phyloP scores from a whole-genome alignment of 306 rosid species.

The Lotus japonicus region DNA sequence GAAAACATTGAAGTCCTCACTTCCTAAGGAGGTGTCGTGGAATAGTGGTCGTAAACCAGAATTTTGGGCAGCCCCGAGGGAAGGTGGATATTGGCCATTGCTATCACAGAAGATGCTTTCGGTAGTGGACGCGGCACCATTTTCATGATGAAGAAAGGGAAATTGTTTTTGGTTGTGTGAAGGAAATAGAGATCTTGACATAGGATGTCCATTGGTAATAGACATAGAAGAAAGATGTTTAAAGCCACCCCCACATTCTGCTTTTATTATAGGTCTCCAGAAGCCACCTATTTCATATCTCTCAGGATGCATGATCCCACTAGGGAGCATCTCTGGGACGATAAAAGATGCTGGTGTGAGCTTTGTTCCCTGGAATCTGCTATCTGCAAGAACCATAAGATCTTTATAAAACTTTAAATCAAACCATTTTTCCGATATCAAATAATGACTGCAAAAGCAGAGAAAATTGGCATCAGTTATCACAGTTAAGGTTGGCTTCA shows the following conservation, averaged over 20 bases:
- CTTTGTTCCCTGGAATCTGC: conserved; percentile 44
- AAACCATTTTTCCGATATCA: conserved; percentile 1
- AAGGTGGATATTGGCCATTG: conserved; percentile 32
- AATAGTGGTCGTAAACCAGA: conserved; percentile 35
- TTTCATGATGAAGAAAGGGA: conserved; percentile 51
- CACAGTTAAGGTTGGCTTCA: background rate
- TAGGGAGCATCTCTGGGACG: conserved; percentile 59
- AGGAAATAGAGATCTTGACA: conserved; percentile 37
- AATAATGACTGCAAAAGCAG: conserved; percentile 8
- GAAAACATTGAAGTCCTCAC: conserved; percentile 51
- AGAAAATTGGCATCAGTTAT: conserved; percentile 5
- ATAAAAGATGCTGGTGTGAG: conserved; percentile 48
- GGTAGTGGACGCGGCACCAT: conserved; percentile 32
- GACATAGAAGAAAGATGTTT: conserved; percentile 40
- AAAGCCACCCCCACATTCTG: conserved; percentile 35
- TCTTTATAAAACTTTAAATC: background rate
- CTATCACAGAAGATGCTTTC: conserved; percentile 44
- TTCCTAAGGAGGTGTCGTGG: conserved; percentile 40
- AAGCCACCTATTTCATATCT: conserved; percentile 42
- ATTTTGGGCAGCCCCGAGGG: conserved; percentile 25
- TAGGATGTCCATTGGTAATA: conserved; percentile 34
- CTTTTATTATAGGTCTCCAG: conserved; percentile 39
- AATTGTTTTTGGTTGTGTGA: conserved; percentile 40
- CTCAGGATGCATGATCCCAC: conserved; percentile 33
- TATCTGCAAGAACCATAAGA: conserved; percentile 37